These are phyloP conservation scores for Vitis amurensis DNA, from an alignment of 164 flowering plant genomes.

Conservation along the genomic window DNA sequence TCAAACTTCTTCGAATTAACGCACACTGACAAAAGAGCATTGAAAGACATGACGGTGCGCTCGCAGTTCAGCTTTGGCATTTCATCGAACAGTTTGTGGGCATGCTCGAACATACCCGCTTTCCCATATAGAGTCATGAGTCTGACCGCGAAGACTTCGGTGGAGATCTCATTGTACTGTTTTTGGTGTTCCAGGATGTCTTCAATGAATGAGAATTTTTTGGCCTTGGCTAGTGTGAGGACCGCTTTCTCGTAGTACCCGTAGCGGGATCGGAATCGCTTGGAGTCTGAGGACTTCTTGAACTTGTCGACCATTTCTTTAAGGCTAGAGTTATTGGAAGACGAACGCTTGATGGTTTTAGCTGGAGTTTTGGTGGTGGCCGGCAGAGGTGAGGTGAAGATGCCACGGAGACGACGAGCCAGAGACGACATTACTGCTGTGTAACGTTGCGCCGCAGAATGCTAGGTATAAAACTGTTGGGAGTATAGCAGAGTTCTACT, in stretches of 20 bases:
- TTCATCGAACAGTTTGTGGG: slow-evolving; percentile 57
- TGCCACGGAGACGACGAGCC: not conserved
- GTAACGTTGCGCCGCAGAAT: no score
- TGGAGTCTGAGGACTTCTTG: slow-evolving; percentile 11
- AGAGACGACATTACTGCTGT: no score
- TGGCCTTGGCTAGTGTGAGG: slow-evolving; percentile 33
- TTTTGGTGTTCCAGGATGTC: slow-evolving; percentile 46
- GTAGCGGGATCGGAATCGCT: slow-evolving; percentile 11
- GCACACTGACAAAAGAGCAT: slow-evolving; percentile 48
- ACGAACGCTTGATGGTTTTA: not conserved
- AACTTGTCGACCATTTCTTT: slow-evolving; percentile 6
- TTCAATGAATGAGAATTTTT: slow-evolving; percentile 26
- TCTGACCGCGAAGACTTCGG: slow-evolving; percentile 28
- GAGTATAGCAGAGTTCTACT: no score
- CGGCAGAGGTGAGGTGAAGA: not conserved
- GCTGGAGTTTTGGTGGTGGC: not conserved
- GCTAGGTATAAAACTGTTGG: no score
- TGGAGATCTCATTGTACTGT: slow-evolving; percentile 23
- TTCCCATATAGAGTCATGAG: slow-evolving; percentile 32
- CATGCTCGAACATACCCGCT: slow-evolving; percentile 46
- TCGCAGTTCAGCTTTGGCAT: slow-evolving; percentile 42
- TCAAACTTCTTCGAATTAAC: slow-evolving; percentile 31
- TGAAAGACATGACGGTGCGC: slow-evolving; percentile 39
- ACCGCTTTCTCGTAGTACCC: slow-evolving; percentile 26
- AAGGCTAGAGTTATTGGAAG: slow-evolving; percentile 9